A percentile compares a stretch with the other conserved stretches of the same genome.
These are phyloP conservation scores for Lasiosphaeria miniovina DNA, from an alignment of 495 filamentous ascomycete genomes.

Conservation along the genomic window DNA sequence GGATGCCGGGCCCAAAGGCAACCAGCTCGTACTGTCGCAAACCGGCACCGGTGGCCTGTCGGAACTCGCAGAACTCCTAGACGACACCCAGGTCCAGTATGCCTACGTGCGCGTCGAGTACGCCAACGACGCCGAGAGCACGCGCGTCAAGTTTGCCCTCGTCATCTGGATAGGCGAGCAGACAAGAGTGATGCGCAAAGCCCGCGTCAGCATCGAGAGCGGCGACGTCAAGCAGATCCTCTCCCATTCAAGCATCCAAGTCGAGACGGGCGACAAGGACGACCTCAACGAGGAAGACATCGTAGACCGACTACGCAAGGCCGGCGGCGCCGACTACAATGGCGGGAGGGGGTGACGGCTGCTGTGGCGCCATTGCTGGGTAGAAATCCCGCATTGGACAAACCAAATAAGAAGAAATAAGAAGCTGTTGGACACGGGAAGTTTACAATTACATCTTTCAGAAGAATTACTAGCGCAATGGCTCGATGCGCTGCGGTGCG, in stretches of 20 bases:
- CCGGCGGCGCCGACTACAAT: slow-evolving; percentile 59
- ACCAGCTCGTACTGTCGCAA: slow-evolving; percentile 43
- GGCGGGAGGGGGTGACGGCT: slow-evolving; percentile 47
- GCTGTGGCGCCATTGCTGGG: no score
- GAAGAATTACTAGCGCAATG: no score
- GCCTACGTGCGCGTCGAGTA: slow-evolving; percentile 58
- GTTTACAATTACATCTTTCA: no score
- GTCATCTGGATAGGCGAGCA: slow-evolving; percentile 55
- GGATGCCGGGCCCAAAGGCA: slow-evolving; percentile 45
- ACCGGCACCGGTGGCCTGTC: slow-evolving; percentile 51
- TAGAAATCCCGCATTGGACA: no score
- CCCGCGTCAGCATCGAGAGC: slow-evolving; percentile 54
- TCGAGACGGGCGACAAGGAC: slow-evolving; percentile 48
- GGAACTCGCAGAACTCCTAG: slow-evolving; percentile 46
- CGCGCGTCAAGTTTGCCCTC: slow-evolving; percentile 56
- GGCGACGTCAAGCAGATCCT: slow-evolving; percentile 55
- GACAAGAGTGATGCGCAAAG: slow-evolving; percentile 59
- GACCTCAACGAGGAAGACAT: slow-evolving; percentile 56
- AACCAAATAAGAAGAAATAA: no score
- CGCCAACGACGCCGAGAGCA: slow-evolving; percentile 57
- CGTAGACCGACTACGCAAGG: slow-evolving; percentile 48
- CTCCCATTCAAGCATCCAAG: slow-evolving; percentile 50
- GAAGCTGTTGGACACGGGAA: no score
- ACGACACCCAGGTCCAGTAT: slow-evolving; percentile 51
- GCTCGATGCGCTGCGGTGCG: no score